A percentile compares a stretch with the other conserved stretches of the same genome.
Conservation (phyloP, 768 basidiomycete genomes). For the Auricularia sp. region DNA sequence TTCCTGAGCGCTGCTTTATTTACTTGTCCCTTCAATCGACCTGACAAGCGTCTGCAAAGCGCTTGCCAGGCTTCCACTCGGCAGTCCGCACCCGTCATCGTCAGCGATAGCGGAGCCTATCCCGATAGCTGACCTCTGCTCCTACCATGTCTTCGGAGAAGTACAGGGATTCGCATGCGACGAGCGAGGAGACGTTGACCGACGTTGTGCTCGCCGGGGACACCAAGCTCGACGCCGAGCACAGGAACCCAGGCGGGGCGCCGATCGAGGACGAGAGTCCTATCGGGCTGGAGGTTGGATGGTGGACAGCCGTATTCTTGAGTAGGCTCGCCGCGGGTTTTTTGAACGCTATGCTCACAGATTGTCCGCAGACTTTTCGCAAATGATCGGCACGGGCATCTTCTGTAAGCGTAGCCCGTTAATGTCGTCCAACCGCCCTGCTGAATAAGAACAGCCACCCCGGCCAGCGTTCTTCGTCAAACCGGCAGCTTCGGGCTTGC, state of each 20-base stretch:
- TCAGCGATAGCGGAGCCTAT: too few relatives aligned
- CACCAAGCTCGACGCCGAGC: not conserved
- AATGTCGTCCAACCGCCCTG: not conserved
- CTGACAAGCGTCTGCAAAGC: too few relatives aligned
- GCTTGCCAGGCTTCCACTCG: too few relatives aligned
- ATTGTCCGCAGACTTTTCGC: not conserved
- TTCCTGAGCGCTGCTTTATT: too few relatives aligned
- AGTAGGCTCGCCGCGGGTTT: not conserved
- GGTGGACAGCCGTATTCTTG: not conserved
- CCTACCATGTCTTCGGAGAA: not conserved
- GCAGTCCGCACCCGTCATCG: too few relatives aligned
- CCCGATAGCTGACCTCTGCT: not conserved
- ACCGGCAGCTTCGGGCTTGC: not conserved
- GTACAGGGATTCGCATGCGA: not conserved
- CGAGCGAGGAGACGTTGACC: not conserved
- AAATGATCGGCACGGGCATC: not conserved
- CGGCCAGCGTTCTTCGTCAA: not conserved
- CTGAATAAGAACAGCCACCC: not conserved
- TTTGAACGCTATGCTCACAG: not conserved
- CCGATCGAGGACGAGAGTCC: not conserved
- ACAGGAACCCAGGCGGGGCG: not conserved
- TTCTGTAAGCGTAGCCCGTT: not conserved
- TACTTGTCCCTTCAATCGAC: too few relatives aligned
- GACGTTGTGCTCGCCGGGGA: not conserved
- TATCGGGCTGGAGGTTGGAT: not conserved